Evolutionary conservation across 176 grass and related monocot genomes (phyloP).

Genomic region (Themeda triandra): DNA sequence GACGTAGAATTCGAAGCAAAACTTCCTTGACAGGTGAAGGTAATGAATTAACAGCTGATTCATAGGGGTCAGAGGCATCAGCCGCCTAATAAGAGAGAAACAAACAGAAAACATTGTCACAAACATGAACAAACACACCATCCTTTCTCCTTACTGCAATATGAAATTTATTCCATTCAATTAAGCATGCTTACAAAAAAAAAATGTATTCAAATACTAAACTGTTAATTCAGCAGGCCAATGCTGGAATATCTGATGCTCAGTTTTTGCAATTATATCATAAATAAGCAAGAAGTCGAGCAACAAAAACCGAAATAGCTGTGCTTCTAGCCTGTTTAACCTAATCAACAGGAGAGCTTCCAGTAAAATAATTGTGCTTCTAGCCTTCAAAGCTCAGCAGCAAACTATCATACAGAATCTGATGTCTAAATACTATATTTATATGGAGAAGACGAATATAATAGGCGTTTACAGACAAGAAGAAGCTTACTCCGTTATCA

Average conservation of each 20-base stretch:
- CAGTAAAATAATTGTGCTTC: neutral
- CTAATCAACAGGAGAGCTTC: neutral
- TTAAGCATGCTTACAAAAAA: neutral
- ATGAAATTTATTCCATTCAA: conserved; percentile 24
- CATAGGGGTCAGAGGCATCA: conserved; percentile 56
- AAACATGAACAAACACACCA: neutral
- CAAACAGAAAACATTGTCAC: conserved; percentile 1
- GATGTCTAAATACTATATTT: neutral
- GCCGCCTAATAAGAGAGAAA: conserved; percentile 42
- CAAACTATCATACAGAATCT: neutral
- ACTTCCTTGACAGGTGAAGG: conserved; percentile 64
- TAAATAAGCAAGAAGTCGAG: neutral
- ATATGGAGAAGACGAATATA: neutral
- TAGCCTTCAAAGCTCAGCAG: neutral
- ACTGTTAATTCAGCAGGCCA: neutral
- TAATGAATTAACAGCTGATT: conserved; percentile 68
- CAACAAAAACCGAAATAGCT: neutral
- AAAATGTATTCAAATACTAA: neutral
- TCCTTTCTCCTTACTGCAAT: neutral
- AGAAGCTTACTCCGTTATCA: neutral
- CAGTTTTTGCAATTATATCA: neutral
- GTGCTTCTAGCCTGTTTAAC: neutral
- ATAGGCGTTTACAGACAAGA: neutral
- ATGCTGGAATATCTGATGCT: neutral
- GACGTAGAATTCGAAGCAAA: conserved; percentile 58